phyloP scores from a whole-genome alignment of 1,284 basidiomycete species.

The Paramarasmius palmivorus region DNA sequence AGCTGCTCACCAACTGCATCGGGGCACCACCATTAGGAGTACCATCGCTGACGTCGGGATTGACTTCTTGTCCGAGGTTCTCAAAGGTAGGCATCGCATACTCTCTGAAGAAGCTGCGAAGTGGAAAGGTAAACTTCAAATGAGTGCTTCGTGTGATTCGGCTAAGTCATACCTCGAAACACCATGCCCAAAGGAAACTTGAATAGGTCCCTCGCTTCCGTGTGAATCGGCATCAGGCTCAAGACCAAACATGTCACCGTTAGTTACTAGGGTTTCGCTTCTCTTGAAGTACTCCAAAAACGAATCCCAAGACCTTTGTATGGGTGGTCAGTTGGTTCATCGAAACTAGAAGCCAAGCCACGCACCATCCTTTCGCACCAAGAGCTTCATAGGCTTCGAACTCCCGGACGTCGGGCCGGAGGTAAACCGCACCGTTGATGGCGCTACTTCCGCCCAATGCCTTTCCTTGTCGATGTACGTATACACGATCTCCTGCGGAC shows the following conservation, averaged over 20 bases:
- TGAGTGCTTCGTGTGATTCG: too few species aligned
- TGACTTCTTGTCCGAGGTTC: slow-evolving; percentile 10
- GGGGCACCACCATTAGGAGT: slow-evolving; percentile 2
- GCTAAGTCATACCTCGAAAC: not conserved
- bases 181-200: slow-evolving; percentile 10
- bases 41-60: slow-evolving; percentile 12
- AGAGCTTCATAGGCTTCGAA: slow-evolving; percentile 12
- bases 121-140: too few species aligned
- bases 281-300: not conserved
- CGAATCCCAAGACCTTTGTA: slow-evolving; percentile 7
- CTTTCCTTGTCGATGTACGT: slow-evolving; percentile 13
- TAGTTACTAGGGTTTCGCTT: not conserved
- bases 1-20: too few species aligned
- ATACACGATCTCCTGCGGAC: slow-evolving; percentile 6
- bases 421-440: slow-evolving; percentile 14
- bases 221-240: slow-evolving; percentile 5
- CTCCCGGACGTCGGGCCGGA: slow-evolving; percentile 4
- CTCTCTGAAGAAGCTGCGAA: slow-evolving; percentile 12
- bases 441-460: slow-evolving; percentile 8
- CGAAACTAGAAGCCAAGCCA: slow-evolving; percentile 8
- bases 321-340: not conserved
- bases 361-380: slow-evolving; percentile 14
- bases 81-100: slow-evolving; percentile 9
- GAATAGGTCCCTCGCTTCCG: slow-evolving; percentile 9
- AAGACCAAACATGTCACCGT: slow-evolving; percentile 7